A percentile compares a stretch with the other conserved stretches of the same genome.
Evolutionary conservation across 176 grass and related monocot species (phyloP).

Genomic region (Coix lacrymajobi): DNA sequence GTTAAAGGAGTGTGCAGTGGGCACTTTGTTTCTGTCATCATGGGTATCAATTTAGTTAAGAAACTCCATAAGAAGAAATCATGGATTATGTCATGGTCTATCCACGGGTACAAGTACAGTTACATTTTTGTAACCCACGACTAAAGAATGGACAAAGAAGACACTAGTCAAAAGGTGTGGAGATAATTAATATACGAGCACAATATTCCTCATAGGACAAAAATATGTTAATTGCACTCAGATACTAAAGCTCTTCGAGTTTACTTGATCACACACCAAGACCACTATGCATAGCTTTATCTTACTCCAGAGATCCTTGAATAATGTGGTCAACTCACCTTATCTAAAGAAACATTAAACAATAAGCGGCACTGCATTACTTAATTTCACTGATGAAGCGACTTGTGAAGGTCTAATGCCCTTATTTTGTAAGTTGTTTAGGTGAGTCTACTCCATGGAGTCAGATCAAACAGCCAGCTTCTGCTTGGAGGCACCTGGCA

Average conservation of each 20-base stretch:
- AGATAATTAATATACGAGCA: background rate
- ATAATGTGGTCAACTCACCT: slow-evolving; percentile 54
- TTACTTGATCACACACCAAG: slow-evolving; percentile 40
- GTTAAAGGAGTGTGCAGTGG: background rate
- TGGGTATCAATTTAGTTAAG: slow-evolving; percentile 4
- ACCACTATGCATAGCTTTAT: slow-evolving; percentile 43
- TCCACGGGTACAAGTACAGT: slow-evolving; percentile 33
- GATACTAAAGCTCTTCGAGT: slow-evolving; percentile 19
- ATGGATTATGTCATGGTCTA: slow-evolving; percentile 34
- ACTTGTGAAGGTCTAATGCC: slow-evolving; percentile 43
- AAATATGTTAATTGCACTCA: slow-evolving; percentile 5
- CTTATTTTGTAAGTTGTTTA: slow-evolving; percentile 67
- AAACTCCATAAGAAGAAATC: slow-evolving; percentile 28
- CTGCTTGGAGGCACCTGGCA: slow-evolving; percentile 63
- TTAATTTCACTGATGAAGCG: slow-evolving; percentile 28
- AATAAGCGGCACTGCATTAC: slow-evolving; percentile 12
- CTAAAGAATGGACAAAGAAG: slow-evolving; percentile 22
- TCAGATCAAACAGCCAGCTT: slow-evolving; percentile 28
- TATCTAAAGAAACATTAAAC: slow-evolving; percentile 37
- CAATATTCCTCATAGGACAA: slow-evolving; percentile 26
- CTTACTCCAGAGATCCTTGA: slow-evolving; percentile 26
- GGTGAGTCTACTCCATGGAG: slow-evolving; percentile 88
- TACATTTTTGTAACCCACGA: background rate
- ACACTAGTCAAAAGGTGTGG: slow-evolving; percentile 34
- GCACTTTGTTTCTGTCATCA: background rate